phyloP scores from a whole-genome alignment of 805 yeast species.

The Candida hungchunana region DNA sequence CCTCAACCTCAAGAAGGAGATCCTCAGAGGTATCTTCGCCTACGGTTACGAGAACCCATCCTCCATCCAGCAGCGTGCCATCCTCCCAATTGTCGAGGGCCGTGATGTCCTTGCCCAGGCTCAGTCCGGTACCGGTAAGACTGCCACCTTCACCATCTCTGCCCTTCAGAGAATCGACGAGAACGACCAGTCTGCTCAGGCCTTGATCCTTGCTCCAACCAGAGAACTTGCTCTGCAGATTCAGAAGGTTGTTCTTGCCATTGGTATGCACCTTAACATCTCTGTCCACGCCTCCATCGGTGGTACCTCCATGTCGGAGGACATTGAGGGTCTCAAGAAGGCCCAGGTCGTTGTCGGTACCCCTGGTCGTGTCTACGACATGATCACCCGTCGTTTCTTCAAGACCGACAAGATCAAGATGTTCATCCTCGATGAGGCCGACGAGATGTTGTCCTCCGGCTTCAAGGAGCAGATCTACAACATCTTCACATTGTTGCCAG shows the following conservation, averaged over 20 bases:
- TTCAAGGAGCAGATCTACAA: slow-evolving; percentile 95
- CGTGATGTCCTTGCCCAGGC: slow-evolving; percentile 98
- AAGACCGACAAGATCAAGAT: slow-evolving; percentile 81
- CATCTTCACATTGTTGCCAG: slow-evolving; percentile 84
- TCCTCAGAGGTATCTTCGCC: slow-evolving; percentile 68
- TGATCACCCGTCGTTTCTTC: slow-evolving; percentile 87
- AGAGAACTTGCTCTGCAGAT: slow-evolving; percentile 97
- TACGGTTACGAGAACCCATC: slow-evolving; percentile 97
- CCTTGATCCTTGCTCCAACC: slow-evolving; percentile 92
- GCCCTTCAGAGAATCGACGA: slow-evolving; percentile 74
- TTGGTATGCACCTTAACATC: slow-evolving; percentile 87
- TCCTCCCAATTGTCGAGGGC: slow-evolving; percentile 89
- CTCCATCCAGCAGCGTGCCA: slow-evolving; percentile 97
- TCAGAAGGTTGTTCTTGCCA: slow-evolving; percentile 84
- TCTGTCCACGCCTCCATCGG: slow-evolving; percentile 97
- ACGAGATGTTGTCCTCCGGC: slow-evolving; percentile 90
- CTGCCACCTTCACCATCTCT: slow-evolving; percentile 94
- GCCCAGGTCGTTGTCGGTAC: slow-evolving; percentile 96
- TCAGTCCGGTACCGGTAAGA: slow-evolving; percentile 98
- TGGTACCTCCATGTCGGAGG: slow-evolving; percentile 88
- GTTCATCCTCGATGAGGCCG: slow-evolving; percentile 97
- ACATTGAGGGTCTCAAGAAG: slow-evolving; percentile 73
- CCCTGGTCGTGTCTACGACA: slow-evolving; percentile 96
- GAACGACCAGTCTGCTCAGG: slow-evolving; percentile 74
- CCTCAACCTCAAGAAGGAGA: slow-evolving; percentile 64